Percentiles rank a stretch among this genome's conserved stretches.
These are phyloP conservation scores for Podospora fimiseda DNA, from an alignment of 495 filamentous ascomycete genomes.

Conservation along the genomic window DNA sequence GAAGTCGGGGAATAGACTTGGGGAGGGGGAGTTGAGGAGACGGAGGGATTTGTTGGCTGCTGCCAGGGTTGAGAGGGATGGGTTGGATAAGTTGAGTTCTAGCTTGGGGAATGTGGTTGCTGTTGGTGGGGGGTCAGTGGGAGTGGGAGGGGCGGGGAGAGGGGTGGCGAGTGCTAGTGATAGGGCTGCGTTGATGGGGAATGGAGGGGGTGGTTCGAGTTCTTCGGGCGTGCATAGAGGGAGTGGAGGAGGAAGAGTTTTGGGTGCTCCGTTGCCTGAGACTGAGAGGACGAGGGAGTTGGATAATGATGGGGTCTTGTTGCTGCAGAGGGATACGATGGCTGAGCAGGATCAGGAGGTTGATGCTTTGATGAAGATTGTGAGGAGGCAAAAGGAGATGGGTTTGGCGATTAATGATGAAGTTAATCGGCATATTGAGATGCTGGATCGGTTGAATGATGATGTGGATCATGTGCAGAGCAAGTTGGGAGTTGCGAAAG, in stretches of 20 bases:
- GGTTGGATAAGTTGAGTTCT: constrained; percentile 72
- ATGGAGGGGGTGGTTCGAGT: constrained; percentile 2
- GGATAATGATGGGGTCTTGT: constrained; percentile 82
- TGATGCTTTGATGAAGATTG: constrained; percentile 65
- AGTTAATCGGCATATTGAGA: constrained; percentile 73
- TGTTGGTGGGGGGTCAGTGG: constrained; percentile 13
- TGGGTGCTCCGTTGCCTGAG: constrained; percentile 72
- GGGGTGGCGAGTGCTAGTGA: constrained; percentile 25
- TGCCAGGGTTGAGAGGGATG: constrained; percentile 77
- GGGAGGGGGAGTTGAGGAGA: constrained; percentile 82
- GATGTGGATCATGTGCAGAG: constrained; percentile 64
- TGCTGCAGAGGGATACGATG: constrained; percentile 80
- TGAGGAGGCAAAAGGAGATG: constrained; percentile 77
- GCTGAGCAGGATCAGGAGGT: constrained; percentile 78
- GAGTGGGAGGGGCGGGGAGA: constrained; percentile 13
- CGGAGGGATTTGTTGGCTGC: constrained; percentile 71
- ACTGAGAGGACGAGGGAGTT: constrained; percentile 81
- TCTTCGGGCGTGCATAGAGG: not conserved
- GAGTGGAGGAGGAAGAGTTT: constrained; percentile 52
- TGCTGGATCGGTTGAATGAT: constrained; percentile 68
- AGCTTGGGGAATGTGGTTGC: constrained; percentile 51
- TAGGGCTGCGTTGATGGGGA: constrained; percentile 30
- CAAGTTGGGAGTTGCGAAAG: constrained; percentile 80
- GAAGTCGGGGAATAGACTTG: constrained; percentile 41
- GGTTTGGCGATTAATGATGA: constrained; percentile 80